Percentiles rank a stretch among this genome's conserved stretches.
Conservation (phyloP, 441 rosid genomes). For the Gossypium trilobum region DNA sequence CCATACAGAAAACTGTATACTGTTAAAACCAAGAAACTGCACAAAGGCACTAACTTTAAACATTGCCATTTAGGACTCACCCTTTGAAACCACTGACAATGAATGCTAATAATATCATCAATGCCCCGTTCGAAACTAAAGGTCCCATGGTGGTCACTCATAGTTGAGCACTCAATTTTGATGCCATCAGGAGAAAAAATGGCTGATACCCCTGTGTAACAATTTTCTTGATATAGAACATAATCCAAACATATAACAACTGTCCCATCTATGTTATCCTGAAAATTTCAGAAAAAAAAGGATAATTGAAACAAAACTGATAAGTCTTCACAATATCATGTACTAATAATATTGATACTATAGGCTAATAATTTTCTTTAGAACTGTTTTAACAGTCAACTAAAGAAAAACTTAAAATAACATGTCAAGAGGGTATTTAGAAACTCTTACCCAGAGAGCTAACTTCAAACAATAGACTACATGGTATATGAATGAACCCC, state of each 20-base stretch:
- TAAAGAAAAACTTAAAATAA: background rate
- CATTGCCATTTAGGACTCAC: slow-evolving; percentile 35
- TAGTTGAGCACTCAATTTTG: slow-evolving; percentile 36
- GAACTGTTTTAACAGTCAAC: background rate
- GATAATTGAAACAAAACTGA: slow-evolving; percentile 4
- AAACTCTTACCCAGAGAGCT: background rate
- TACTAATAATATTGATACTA: background rate
- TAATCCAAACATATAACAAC: slow-evolving; percentile 53
- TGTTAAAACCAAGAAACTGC: slow-evolving; percentile 11
- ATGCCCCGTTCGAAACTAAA: slow-evolving; percentile 45
- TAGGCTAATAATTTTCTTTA: background rate
- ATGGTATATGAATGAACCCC: background rate
- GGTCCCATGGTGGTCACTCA: slow-evolving; percentile 28
- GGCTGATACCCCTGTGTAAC: slow-evolving; percentile 36
- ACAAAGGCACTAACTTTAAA: slow-evolving; percentile 15
- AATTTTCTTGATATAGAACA: slow-evolving; percentile 39
- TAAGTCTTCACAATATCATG: slow-evolving; percentile 9
- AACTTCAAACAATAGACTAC: background rate
- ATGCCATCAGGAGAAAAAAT: slow-evolving; percentile 50
- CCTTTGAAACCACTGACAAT: slow-evolving; percentile 51
- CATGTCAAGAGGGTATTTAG: background rate
- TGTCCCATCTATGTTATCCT: slow-evolving; percentile 38
- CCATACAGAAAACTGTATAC: slow-evolving; percentile 14
- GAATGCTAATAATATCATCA: slow-evolving; percentile 60
- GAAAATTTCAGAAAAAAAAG: slow-evolving; percentile 24